Evolutionary conservation across 768 basidiomycete species (phyloP), one percentile per base, ranked within the genome.

Genomic region (Hypholoma fasciculare): DNA sequence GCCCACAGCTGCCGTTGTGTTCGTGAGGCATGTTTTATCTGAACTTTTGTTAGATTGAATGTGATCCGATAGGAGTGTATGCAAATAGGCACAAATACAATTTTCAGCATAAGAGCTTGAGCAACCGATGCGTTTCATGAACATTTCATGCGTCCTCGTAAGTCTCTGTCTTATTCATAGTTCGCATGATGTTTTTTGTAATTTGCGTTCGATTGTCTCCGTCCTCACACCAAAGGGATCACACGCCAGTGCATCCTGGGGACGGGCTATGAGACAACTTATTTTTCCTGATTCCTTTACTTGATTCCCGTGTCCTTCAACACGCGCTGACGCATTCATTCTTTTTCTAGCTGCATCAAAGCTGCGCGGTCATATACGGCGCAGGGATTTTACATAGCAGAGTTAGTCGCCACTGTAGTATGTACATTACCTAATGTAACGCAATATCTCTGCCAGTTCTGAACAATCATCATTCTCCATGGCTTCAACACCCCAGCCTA

Each of bases 171-270:
- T 17, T 57, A 4, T 42, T 48, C 34, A n/a, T 34, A 7, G 6
- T 12, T 57, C 61, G 2, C 42, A 65, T 72, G 82, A 90, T 90
- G 88, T 64, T 72, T 76, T 63, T 78, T 76, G 90, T 92, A 92
- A 92, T 92, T 92, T 92, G 90, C 90, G 90, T 91, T 91, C 88
- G 90, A 92, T 73, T 68, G 74, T 70, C 77, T 70, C 73, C 71
- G 69, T 70, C 76, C 78, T 76, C 78, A 80, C 65, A 76, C 80
- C 83, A 88, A 89, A 90, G 82, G 88, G 84, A 74, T 75, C 78
- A 82, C 86, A 78, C 78, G 90, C 90, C 89, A 76, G 87, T 82
- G 76, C 30, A 74, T 78, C 83, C 88, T 88, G 88, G 80, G 82
- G 78, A 67, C 72, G 72, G 77, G 80, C 68, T 72, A 82, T 91